These are phyloP conservation scores for Blastobotrys ciferrii DNA, from an alignment of 1,139 yeast genomes.

Conservation along the genomic window DNA sequence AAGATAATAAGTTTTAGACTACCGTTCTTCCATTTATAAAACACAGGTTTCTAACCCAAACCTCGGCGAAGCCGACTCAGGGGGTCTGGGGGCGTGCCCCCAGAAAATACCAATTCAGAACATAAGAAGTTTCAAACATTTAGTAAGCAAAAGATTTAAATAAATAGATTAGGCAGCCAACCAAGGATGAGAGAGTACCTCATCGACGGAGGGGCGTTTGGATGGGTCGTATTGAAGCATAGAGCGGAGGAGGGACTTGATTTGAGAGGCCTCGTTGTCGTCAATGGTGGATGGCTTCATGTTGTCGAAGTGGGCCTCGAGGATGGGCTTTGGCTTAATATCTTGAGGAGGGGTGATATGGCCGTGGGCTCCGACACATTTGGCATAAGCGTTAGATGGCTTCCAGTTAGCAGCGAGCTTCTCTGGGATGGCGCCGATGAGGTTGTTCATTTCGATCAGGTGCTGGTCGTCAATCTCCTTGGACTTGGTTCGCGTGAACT, in stretches of 20 bases:
- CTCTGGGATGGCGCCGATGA: constrained; percentile 18
- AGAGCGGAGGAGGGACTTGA: constrained; percentile 16
- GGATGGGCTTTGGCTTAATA: constrained; percentile 17
- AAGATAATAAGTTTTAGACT: no score
- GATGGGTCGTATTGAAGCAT: constrained; percentile 53
- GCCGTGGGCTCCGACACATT: constrained; percentile 16
- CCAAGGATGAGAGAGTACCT: constrained; percentile 89
- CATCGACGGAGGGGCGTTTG: constrained; percentile 79
- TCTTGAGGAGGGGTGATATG: constrained; percentile 18
- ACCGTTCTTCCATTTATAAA: no score
- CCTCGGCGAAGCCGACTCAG: no score
- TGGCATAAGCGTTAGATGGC: constrained; percentile 17
- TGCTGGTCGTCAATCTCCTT: constrained; percentile 20
- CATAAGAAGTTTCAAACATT: no score
- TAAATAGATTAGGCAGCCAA: constrained; percentile 21
- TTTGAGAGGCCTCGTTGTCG: constrained; percentile 18
- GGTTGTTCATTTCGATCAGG: constrained; percentile 17
- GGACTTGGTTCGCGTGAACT: constrained; percentile 16
- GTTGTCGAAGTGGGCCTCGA: constrained; percentile 19
- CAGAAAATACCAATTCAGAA: no score
- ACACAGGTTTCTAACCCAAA: no score
- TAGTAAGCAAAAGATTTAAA: background rate
- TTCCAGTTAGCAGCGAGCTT: constrained; percentile 19
- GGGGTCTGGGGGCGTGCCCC: no score
- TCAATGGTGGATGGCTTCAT: constrained; percentile 17